Conservation (phyloP, 306 rosid genomes). For the Lablab purpureus region DNA sequence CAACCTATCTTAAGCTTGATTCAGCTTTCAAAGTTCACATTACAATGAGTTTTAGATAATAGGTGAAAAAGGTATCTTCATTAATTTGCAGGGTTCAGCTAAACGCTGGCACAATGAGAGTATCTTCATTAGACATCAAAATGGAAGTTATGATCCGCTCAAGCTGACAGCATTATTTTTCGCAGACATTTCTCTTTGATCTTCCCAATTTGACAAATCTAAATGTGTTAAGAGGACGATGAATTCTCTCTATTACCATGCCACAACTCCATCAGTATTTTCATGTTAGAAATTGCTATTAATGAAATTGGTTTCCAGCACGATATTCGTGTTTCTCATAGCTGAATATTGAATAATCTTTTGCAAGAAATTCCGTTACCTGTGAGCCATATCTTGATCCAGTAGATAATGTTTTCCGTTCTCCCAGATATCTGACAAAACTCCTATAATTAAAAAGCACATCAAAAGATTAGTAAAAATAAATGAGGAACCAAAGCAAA, state of each 20-base stretch:
- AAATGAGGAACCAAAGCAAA: constrained; percentile 31
- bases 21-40: background rate
- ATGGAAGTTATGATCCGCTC: background rate
- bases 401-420: constrained; percentile 66
- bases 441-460: constrained; percentile 62
- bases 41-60: background rate
- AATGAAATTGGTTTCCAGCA: constrained; percentile 28
- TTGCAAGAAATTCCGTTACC: constrained; percentile 54
- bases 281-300: background rate
- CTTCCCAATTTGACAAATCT: constrained; percentile 6
- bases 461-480: constrained; percentile 13
- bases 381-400: constrained; percentile 82
- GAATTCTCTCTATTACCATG: background rate
- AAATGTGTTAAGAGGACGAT: constrained; percentile 3
- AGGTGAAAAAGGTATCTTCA: background rate
- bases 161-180: background rate
- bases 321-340: constrained; percentile 21
- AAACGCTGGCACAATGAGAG: background rate
- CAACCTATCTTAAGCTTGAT: background rate
- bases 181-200: background rate
- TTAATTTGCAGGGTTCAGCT: background rate
- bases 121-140: constrained; percentile 19
- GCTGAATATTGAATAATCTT: constrained; percentile 18
- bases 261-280: constrained; percentile 20
- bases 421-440: constrained; percentile 85